Percentiles rank a stretch among this genome's conserved stretches.
Conservation (phyloP, 805 yeast genomes). For the Debaryomyces tyrocola region DNA sequence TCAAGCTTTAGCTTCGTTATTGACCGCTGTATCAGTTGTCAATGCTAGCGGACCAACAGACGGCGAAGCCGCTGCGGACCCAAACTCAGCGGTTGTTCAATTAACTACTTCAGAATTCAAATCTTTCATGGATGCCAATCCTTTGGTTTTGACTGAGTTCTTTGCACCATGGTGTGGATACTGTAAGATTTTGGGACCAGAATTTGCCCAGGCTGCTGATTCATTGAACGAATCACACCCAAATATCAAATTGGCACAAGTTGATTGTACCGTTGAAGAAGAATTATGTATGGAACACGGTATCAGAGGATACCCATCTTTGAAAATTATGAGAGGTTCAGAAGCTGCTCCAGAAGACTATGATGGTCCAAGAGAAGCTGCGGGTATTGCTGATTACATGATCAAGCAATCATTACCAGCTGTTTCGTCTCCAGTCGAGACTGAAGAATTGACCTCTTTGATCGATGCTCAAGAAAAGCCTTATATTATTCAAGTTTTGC, state of each 20-base stretch:
- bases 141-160: conserved; percentile 81
- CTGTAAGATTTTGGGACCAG: conserved; percentile 86
- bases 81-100: conserved; percentile 84
- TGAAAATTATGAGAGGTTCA: conserved; percentile 67
- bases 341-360: conserved; percentile 57
- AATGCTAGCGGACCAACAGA: conserved; percentile 41
- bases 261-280: conserved; percentile 80
- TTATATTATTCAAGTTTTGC: conserved; percentile 54
- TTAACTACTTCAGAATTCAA: conserved; percentile 67
- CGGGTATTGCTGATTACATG: conserved; percentile 77
- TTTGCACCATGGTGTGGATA: conserved; percentile 99
- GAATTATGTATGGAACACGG: conserved; percentile 67
- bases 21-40: conserved; percentile 33
- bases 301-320: conserved; percentile 80
- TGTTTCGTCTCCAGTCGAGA: conserved; percentile 41
- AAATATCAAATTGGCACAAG: conserved; percentile 72
- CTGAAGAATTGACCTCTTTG: conserved; percentile 51
- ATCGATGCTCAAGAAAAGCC: conserved; percentile 49
- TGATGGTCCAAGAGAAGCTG: conserved; percentile 82
- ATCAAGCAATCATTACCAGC: conserved; percentile 79
- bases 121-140: conserved; percentile 65
- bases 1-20: conserved; percentile 34
- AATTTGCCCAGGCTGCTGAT: conserved; percentile 73
- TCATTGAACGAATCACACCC: conserved; percentile 50
- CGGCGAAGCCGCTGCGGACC: conserved; percentile 71